These are phyloP conservation scores for Alternaria triticimaculans DNA, from an alignment of 2,329 filamentous ascomycete genomes.

Conservation along the genomic window DNA sequence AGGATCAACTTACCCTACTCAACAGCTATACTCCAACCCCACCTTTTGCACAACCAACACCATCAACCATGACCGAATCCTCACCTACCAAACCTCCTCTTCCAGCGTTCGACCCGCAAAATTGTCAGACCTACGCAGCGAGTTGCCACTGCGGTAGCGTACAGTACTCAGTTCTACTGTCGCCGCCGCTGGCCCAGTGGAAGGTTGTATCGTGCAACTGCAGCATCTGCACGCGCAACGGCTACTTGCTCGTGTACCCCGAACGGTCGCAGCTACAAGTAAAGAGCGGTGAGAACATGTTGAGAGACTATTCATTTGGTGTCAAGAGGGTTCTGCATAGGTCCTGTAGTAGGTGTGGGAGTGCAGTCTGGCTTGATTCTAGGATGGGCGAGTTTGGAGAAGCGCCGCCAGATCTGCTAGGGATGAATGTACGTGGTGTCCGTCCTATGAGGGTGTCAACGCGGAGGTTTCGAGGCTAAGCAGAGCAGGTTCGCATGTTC, in stretches of 20 bases:
- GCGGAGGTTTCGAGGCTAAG: neutral
- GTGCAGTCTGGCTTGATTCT: slow-evolving; percentile 38
- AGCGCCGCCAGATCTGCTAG: slow-evolving; percentile 27
- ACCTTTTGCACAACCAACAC: slow-evolving; percentile 9
- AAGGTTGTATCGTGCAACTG: slow-evolving; percentile 60
- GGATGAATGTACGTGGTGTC: slow-evolving; percentile 34
- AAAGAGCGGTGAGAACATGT: slow-evolving; percentile 31
- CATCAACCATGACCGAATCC: neutral
- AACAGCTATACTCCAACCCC: slow-evolving; percentile 1
- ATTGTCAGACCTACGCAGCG: slow-evolving; percentile 37
- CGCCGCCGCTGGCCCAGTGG: slow-evolving; percentile 56
- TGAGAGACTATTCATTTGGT: slow-evolving; percentile 36
- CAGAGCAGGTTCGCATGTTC: slow-evolving; percentile 26
- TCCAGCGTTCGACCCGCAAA: neutral
- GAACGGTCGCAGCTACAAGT: slow-evolving; percentile 28
- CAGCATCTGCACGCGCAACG: slow-evolving; percentile 59
- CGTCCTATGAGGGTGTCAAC: neutral
- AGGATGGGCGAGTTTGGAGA: slow-evolving; percentile 27
- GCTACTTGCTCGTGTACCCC: slow-evolving; percentile 57
- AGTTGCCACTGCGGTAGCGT: slow-evolving; percentile 62
- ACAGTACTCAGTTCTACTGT: slow-evolving; percentile 57
- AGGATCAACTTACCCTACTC: neutral
- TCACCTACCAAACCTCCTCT: neutral
- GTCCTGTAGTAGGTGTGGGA: slow-evolving; percentile 39
- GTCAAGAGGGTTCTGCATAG: slow-evolving; percentile 32